Conservation (phyloP, 768 basidiomycete genomes). For the Rhodocollybia butyracea region DNA sequence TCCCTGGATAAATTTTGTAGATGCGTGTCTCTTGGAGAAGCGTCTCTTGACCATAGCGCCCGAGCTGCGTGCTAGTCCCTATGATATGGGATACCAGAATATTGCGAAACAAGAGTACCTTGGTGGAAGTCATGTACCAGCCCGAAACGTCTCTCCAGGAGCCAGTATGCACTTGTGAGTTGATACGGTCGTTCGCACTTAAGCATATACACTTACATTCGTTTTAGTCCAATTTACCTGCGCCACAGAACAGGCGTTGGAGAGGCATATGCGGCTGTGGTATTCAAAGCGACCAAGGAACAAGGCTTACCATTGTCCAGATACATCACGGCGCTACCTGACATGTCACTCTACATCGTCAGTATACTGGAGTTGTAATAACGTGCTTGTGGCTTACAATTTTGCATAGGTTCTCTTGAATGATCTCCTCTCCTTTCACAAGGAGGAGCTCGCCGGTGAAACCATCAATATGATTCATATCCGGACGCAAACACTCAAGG, state of each 20-base stretch:
- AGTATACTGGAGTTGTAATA: neutral
- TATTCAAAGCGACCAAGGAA: slow-evolving; percentile 8
- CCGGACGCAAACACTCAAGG: too few species aligned
- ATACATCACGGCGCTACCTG: slow-evolving; percentile 4
- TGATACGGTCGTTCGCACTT: neutral
- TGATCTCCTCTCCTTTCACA: slow-evolving; percentile 9
- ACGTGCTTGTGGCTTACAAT: neutral
- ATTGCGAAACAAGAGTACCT: too few species aligned
- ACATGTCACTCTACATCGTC: neutral
- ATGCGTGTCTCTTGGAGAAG: neutral
- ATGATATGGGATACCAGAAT: too few species aligned
- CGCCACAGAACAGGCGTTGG: neutral
- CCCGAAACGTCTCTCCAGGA: neutral
- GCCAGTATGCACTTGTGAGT: neutral
- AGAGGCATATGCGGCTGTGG: slow-evolving; percentile 11
- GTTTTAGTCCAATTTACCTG: neutral
- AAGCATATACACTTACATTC: neutral
- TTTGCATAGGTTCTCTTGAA: slow-evolving; percentile 6
- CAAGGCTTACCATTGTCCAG: slow-evolving; percentile 5
- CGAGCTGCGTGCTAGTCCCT: neutral
- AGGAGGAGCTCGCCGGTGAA: too few species aligned
- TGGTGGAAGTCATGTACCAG: too few species aligned
- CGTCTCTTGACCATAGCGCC: neutral
- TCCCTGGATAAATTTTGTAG: neutral
- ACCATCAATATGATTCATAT: too few species aligned